Evolutionary conservation across 202 grass and related monocot genomes (phyloP), one percentile per base, ranked within the genome.

Genomic region (Carex sylvatica): DNA sequence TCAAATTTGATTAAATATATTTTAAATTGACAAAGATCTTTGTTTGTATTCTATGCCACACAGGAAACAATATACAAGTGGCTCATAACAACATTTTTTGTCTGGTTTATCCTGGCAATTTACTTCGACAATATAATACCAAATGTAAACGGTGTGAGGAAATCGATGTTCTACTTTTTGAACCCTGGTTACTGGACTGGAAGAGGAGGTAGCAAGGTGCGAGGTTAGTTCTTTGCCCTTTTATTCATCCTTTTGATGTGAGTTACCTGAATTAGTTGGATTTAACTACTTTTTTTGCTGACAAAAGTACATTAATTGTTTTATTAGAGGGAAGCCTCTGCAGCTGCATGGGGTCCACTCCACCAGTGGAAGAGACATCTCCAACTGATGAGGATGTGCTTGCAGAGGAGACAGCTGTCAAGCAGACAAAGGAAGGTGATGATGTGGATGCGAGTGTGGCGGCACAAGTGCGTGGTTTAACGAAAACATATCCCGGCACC

Each of bases 51-150:
- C 82, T 62, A 44, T 71, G 47, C 70, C 84, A 82, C 88, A 86
- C 86, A 98, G 91, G 87, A 98, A 12, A 91, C 85, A 60, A 98
- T 95, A 60, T 95, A 91, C 82, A 88, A 84, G 82, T 98, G 95
- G 95, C 91, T 98, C 62, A 79, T 95, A 51, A 90, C 95, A 33
- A 98, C 95, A 80, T 98, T 93, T 90, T 90, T 95, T 84, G 63
- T 98, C 64, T 98, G 92, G 95, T 93, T 98, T 81, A 58, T 92
- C 59, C 86, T 98, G 77, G 95, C 95, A 0, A 98, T 98, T 67
- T 98, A 98, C 85, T 95, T 92, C 1, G 92, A 98, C 85, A 98
- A 98, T 80, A 91, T 93, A 90, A 90, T 98, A 86, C 95, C 91
- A 79, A 98, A 98, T 87, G 87, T 88, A 16, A 90, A 86, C 28